These are phyloP conservation scores for Hypoxylon fuscum DNA, from an alignment of 495 filamentous ascomycete species.

Conservation along the genomic window DNA sequence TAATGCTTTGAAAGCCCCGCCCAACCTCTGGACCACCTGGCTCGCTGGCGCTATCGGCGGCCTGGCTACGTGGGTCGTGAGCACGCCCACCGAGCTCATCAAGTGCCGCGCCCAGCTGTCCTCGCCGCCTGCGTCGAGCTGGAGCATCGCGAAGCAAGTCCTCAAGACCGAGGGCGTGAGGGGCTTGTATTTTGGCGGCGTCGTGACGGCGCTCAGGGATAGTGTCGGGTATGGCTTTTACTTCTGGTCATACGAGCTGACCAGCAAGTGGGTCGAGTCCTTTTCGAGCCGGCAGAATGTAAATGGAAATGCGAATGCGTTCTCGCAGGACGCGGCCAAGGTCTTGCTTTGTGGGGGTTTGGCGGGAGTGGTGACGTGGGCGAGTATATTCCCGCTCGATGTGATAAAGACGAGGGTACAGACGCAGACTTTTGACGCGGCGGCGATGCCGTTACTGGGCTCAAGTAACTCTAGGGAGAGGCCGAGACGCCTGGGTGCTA, in stretches of 20 bases:
- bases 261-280: slow-evolving; percentile 63
- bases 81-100: slow-evolving; percentile 85
- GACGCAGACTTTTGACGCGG: slow-evolving; percentile 57
- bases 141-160: slow-evolving; percentile 69
- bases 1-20: slow-evolving; percentile 48
- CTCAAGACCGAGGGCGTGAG: slow-evolving; percentile 67
- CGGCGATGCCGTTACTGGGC: slow-evolving; percentile 44
- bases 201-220: slow-evolving; percentile 81
- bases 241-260: slow-evolving; percentile 87
- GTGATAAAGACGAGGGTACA: slow-evolving; percentile 90
- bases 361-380: slow-evolving; percentile 86
- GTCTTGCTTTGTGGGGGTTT: slow-evolving; percentile 83
- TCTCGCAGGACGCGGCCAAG: slow-evolving; percentile 63
- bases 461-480: slow-evolving; percentile 1
- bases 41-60: slow-evolving; percentile 79
- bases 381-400: slow-evolving; percentile 86
- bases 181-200: slow-evolving; percentile 81
- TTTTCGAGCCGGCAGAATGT: slow-evolving; percentile 20
- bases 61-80: slow-evolving; percentile 80
- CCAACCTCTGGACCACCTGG: slow-evolving; percentile 68
- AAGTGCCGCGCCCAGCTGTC: slow-evolving; percentile 82
- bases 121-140: slow-evolving; percentile 55
- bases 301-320: slow-evolving; percentile 16
- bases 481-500: slow-evolving; percentile 58
- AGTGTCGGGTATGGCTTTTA: slow-evolving; percentile 93